phyloP scores from a whole-genome alignment of 2,329 filamentous ascomycete species.

The Aspergillus quadrilineatus region DNA sequence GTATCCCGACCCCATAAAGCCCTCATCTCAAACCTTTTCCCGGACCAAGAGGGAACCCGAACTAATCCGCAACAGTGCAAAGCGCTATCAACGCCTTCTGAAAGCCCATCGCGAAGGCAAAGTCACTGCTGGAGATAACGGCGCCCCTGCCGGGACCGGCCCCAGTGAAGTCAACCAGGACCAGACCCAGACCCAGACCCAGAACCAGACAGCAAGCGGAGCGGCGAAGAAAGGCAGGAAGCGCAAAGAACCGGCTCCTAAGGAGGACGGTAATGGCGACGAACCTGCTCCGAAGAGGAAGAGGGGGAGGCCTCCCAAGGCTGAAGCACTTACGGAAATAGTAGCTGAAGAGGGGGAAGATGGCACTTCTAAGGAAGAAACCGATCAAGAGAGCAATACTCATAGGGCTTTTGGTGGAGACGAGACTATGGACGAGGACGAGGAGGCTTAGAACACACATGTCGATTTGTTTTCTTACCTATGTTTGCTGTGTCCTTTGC shows the following conservation, averaged over 20 bases:
- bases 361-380: not conserved
- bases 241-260: not conserved
- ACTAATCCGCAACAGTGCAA: slow-evolving; percentile 51
- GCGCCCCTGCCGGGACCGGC: not conserved
- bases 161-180: not conserved
- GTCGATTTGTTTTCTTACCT: too few species aligned
- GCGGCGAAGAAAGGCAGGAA: not conserved
- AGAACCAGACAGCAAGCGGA: not conserved
- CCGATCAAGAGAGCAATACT: too few species aligned
- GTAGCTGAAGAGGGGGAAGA: not conserved
- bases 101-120: slow-evolving; percentile 36
- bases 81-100: slow-evolving; percentile 67
- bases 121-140: not conserved
- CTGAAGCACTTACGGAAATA: not conserved
- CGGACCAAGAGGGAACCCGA: not conserved
- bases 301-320: not conserved
- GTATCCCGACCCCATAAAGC: slow-evolving; percentile 33
- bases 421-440: not conserved
- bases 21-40: not conserved
- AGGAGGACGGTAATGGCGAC: not conserved
- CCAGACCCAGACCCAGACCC: not conserved
- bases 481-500: too few species aligned
- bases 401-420: not conserved
- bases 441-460: too few species aligned
- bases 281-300: not conserved